Conservation (phyloP, 345 rosid genomes). For the Heritiera fomes region DNA sequence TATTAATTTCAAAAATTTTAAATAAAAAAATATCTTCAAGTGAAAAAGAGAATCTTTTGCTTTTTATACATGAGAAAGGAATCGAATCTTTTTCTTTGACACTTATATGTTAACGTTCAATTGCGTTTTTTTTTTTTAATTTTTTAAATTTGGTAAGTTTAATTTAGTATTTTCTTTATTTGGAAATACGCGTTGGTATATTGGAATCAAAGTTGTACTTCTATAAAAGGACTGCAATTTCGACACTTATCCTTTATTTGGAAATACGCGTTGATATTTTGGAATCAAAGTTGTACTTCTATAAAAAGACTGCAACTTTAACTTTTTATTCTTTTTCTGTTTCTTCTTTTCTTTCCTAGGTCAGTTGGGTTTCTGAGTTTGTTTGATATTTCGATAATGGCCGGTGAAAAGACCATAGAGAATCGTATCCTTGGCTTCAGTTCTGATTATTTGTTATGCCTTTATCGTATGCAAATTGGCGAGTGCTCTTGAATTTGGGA, state of each 20-base stretch:
- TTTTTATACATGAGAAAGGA: conserved; percentile 13
- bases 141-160: background rate
- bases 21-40: background rate
- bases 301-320: conserved; percentile 11
- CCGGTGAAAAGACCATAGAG: conserved; percentile 28
- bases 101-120: background rate
- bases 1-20: background rate
- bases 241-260: background rate
- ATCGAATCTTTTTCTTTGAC: conserved; percentile 6
- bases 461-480: background rate
- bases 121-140: background rate
- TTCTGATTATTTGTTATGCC: background rate
- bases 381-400: conserved; percentile 27
- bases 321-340: background rate
- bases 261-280: background rate
- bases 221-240: conserved; percentile 10
- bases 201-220: background rate
- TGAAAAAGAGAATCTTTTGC: background rate
- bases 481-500: background rate
- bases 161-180: background rate
- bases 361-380: conserved; percentile 22
- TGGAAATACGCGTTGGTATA: background rate
- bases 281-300: background rate
- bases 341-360: background rate
- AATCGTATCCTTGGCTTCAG: conserved; percentile 25